Evolutionary conservation across 441 rosid species (phyloP), one percentile per base, ranked within the genome.

Genomic region (Gossypium lobatum): DNA sequence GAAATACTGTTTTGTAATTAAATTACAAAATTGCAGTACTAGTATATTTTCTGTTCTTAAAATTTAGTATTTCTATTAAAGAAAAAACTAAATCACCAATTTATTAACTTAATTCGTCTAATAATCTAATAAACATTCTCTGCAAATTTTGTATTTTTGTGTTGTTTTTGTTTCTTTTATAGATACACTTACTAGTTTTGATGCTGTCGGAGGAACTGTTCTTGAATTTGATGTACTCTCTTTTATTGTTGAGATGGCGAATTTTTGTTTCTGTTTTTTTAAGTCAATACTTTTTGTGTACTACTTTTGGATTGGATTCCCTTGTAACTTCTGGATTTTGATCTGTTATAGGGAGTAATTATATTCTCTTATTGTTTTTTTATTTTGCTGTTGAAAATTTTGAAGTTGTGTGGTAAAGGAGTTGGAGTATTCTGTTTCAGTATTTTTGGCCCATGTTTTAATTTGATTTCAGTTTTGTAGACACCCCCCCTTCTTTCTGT

Each of bases 391-490:
- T 53, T 52, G 14, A n/a, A 62, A 14, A 18, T 23, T 75, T 54
- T 64, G 46, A 58, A 52, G 64, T 67, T 42, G 13, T 46, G 8
- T 25, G 45, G 17, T 67, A 53, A 58, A 48, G 37, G 18, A 31
- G 67, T 71, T 6, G 20, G 37, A 31, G 28, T 14, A n/a, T 73
- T 37, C 6, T 48, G 28, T 75, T 53, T 54, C 26, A 20, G 37
- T 34, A 70, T 23, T n/a, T 68, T 23, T 66, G 34, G 58, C 18
- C 14, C 3, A 14, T 50, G 23, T 50, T 70, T 78, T 64, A 46
- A 46, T 76, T 61, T 59, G 10, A 14, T 7, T 34, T 34, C 4
- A 46, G 17, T 31, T 28, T 66, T 39, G 34, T 31, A 34, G 60
- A 23, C 57, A 8, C n/a, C 45, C 21, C 45, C 65, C 5, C 10